Evolutionary conservation across 495 filamentous ascomycete species (phyloP).

Genomic region (Neurospora sp.): DNA sequence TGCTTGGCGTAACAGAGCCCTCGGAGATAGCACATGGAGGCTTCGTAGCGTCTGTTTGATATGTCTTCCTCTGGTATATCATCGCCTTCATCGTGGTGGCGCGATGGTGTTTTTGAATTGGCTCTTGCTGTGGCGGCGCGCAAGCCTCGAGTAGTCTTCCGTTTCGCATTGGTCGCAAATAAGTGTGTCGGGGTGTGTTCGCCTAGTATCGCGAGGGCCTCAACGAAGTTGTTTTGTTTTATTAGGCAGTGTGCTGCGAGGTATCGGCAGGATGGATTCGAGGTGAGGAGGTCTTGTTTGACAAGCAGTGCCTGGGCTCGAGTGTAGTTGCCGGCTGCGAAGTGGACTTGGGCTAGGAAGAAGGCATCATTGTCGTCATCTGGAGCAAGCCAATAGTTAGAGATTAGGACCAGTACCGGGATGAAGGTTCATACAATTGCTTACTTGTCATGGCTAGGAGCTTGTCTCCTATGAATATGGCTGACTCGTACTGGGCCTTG

Average conservation of each 20-base stretch:
- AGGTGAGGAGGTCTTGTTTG: slow-evolving; percentile 72
- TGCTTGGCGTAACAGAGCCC: slow-evolving; percentile 94
- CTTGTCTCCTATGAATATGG: slow-evolving; percentile 96
- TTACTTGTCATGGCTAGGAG: slow-evolving; percentile 84
- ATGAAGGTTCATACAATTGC: slow-evolving; percentile 13
- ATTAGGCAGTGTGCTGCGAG: slow-evolving; percentile 89
- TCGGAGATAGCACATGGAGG: slow-evolving; percentile 92
- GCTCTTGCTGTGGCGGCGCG: slow-evolving; percentile 27
- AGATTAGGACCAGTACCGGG: not conserved
- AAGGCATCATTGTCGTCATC: slow-evolving; percentile 86
- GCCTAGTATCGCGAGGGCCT: slow-evolving; percentile 79
- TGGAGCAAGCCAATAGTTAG: not conserved
- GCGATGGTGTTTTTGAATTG: slow-evolving; percentile 34
- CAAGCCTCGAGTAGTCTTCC: slow-evolving; percentile 35
- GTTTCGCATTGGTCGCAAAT: slow-evolving; percentile 54
- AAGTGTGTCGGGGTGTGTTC: slow-evolving; percentile 88
- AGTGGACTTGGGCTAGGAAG: slow-evolving; percentile 91
- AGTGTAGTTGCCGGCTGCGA: slow-evolving; percentile 85
- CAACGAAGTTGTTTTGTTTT: slow-evolving; percentile 78
- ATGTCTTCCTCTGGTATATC: slow-evolving; percentile 59
- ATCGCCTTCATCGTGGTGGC: slow-evolving; percentile 40
- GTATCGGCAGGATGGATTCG: slow-evolving; percentile 79
- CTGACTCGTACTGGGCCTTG: slow-evolving; percentile 89
- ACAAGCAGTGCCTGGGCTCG: slow-evolving; percentile 76
- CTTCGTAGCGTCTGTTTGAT: slow-evolving; percentile 75